Conservation (phyloP, 108 stramenopile species). For the Cyclotella atomus region DNA sequence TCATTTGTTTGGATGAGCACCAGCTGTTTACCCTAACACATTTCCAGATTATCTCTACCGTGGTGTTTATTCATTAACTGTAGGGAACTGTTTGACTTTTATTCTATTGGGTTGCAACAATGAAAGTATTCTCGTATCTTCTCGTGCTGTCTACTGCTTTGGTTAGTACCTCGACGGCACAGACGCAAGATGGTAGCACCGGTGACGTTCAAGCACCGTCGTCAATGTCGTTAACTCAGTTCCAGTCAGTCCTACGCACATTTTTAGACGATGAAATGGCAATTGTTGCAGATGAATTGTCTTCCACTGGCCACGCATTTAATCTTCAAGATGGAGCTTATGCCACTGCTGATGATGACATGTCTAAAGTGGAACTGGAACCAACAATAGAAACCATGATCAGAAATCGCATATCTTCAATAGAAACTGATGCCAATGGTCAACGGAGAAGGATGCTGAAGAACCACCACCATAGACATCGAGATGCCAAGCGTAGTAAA, state of each 20-base stretch:
- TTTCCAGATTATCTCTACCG: too few species aligned
- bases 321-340: not conserved
- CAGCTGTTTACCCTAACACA: too few species aligned
- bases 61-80: too few species aligned
- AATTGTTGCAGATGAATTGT: slow-evolving; percentile 6
- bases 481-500: not conserved
- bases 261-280: slow-evolving; percentile 32
- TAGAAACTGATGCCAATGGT: slow-evolving; percentile 7
- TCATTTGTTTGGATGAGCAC: too few species aligned
- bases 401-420: slow-evolving; percentile 2
- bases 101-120: not conserved
- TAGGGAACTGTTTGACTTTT: too few species aligned
- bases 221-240: slow-evolving; percentile 19
- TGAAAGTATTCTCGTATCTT: not conserved
- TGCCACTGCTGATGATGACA: slow-evolving; percentile 2
- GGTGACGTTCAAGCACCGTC: not conserved
- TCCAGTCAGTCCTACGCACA: slow-evolving; percentile 19
- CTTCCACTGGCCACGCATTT: not conserved
- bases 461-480: not conserved
- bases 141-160: not conserved
- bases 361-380: not conserved
- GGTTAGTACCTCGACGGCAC: too few species aligned
- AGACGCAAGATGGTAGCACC: not conserved
- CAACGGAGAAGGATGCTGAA: slow-evolving; percentile 8
- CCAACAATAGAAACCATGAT: slow-evolving; percentile 3